Conservation (phyloP, 2,329 filamentous ascomycete genomes). For the Metarhizium sp. region DNA sequence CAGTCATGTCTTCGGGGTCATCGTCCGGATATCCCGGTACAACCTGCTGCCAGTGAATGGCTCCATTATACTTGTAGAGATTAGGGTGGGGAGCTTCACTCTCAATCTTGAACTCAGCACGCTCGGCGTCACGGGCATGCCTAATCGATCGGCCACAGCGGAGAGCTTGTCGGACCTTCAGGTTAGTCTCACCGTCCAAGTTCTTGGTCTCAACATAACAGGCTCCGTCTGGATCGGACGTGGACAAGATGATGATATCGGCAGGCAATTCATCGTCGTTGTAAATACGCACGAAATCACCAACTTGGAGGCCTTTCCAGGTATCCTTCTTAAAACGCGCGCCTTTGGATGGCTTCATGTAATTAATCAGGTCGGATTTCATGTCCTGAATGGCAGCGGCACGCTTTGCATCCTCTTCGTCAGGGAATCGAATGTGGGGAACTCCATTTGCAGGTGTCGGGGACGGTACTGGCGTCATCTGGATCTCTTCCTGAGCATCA, state of each 20-base stretch:
- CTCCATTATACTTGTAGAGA: slow-evolving; percentile 88
- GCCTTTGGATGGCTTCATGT: slow-evolving; percentile 51
- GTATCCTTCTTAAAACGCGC: slow-evolving; percentile 85
- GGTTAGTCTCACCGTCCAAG: slow-evolving; percentile 91
- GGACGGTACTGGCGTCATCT: slow-evolving; percentile 92
- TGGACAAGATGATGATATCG: slow-evolving; percentile 85
- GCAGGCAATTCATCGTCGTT: slow-evolving; percentile 94
- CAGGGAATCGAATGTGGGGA: slow-evolving; percentile 29
- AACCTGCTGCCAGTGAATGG: slow-evolving; percentile 75
- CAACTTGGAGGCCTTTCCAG: slow-evolving; percentile 93
- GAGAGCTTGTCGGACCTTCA: slow-evolving; percentile 88
- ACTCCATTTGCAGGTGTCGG: slow-evolving; percentile 44
- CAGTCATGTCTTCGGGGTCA: slow-evolving; percentile 68
- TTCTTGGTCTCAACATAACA: slow-evolving; percentile 99
- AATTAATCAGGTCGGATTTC: slow-evolving; percentile 61
- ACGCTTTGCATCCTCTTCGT: slow-evolving; percentile 23
- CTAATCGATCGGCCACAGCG: slow-evolving; percentile 74
- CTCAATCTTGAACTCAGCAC: slow-evolving; percentile 76
- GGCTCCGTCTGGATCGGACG: slow-evolving; percentile 85
- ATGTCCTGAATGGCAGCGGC: slow-evolving; percentile 31
- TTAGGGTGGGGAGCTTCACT: slow-evolving; percentile 90
- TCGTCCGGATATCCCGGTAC: slow-evolving; percentile 53
- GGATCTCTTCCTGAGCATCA: slow-evolving; percentile 63
- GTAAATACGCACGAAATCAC: slow-evolving; percentile 93
- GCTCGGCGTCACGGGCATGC: slow-evolving; percentile 88